Evolutionary conservation across 2,329 filamentous ascomycete genomes (phyloP), one percentile per base, ranked within the genome.

Genomic region (Neofusicoccum umdonicola): DNA sequence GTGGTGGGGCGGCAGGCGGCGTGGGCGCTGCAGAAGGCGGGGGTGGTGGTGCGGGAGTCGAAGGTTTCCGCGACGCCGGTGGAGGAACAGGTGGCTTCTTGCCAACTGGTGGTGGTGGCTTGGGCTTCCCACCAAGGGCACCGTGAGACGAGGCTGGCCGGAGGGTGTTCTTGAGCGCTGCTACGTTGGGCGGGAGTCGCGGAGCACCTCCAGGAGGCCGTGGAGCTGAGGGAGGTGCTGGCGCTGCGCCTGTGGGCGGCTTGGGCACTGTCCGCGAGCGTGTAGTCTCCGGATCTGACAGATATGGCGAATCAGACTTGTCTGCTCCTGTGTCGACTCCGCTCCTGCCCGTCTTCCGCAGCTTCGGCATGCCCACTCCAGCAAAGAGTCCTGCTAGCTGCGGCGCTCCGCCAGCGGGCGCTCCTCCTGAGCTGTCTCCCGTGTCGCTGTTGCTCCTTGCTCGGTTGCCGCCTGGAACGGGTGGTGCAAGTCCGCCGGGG

Each of bases 351-450:
- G 89, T 85, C 81, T 96, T 97, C 76, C 91, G 91, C 72, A 99
- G 77, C 80, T 97, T 98, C 2, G 95, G 95, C 87, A 98, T 98
- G 42, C 94, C 95, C 22, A 63, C 61, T 41, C 92, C 93, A 1
- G 91, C 92, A 74, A 99, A 97, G 31, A 99, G 78, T 1, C 95
- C 95, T 35, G 83, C 94, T 11, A 98, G 78, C 75, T 97, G 94
- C 11, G 93, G 92, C 54, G 91, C 68, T 19, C 44, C 64, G 51
- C 71, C 66, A 1, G 56, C 34, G 15, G 62, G 69, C 45, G 69
- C 69, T 15, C 73, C 74, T 67, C 70, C 66, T 65, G 68, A 66
- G 34, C 62, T 67, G 8, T 70, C 70, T 27, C 54, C 63, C n/a
- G 41, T 56, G 15, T 73, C 69, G 76, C 93, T 97, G 76, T 95